These are phyloP conservation scores for Mallotus japonicus DNA, from an alignment of 441 rosid genomes.

Conservation along the genomic window DNA sequence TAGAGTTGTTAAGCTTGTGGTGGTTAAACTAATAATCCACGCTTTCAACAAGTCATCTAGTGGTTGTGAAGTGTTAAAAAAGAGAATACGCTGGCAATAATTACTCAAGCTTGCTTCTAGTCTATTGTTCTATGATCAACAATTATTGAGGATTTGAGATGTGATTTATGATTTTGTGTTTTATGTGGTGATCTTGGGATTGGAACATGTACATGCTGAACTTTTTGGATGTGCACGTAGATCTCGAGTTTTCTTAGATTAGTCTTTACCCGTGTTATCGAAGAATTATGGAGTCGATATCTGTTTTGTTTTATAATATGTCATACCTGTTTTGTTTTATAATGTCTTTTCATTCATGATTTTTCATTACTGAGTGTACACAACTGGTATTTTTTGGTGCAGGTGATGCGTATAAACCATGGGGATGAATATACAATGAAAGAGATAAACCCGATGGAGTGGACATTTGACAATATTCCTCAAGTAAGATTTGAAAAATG, in stretches of 20 bases:
- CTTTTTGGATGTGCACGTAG: neutral
- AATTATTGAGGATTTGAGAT: neutral
- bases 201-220: neutral
- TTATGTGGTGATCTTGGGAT: neutral
- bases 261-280: neutral
- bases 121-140: neutral
- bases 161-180: neutral
- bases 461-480: conserved; percentile 58
- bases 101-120: neutral
- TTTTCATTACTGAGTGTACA: neutral
- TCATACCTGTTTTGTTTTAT: neutral
- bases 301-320: neutral
- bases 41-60: neutral
- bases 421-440: conserved; percentile 63
- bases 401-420: conserved; percentile 76
- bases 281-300: neutral
- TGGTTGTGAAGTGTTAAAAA: neutral
- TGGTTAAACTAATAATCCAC: too few species aligned
- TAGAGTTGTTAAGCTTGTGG: too few species aligned
- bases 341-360: neutral
- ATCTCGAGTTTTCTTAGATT: neutral
- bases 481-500: conserved; percentile 41
- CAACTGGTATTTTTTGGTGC: conserved; percentile 18
- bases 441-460: conserved; percentile 65
- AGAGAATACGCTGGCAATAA: neutral